Conservation (phyloP, 805 yeast species). For the Wickerhamiella azymoides region DNA sequence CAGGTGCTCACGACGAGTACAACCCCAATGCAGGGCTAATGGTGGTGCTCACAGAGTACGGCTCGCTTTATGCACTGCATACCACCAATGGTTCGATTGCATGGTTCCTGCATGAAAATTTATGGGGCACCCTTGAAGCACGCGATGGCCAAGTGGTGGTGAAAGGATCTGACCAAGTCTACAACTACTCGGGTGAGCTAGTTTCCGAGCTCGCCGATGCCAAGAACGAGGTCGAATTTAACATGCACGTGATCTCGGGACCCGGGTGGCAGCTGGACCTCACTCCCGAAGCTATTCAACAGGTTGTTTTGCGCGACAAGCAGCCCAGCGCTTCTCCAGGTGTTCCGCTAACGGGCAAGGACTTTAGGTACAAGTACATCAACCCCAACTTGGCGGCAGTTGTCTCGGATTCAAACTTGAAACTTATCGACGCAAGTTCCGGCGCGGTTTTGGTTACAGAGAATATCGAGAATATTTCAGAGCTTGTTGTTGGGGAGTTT, state of each 20-base stretch:
- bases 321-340: neutral
- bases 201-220: neutral
- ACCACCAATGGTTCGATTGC: neutral
- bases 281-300: neutral
- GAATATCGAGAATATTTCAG: neutral
- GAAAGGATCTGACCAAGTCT: neutral
- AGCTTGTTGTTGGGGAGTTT: neutral
- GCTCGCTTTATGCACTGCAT: slow-evolving; percentile 3
- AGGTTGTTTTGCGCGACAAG: neutral
- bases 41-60: neutral
- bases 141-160: neutral
- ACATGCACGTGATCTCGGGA: neutral
- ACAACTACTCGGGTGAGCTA: neutral
- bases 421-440: neutral
- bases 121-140: neutral
- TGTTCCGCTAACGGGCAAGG: neutral
- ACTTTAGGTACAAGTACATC: slow-evolving; percentile 3
- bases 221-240: neutral
- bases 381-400: slow-evolving; percentile 1
- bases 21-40: neutral
- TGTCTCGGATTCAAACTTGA: neutral
- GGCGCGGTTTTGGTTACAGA: neutral
- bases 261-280: neutral
- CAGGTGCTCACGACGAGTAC: no score
- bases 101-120: neutral